Evolutionary conservation across 495 filamentous ascomycete genomes (phyloP), one percentile per base, ranked within the genome.

Genomic region (Penicillium samsonianum): DNA sequence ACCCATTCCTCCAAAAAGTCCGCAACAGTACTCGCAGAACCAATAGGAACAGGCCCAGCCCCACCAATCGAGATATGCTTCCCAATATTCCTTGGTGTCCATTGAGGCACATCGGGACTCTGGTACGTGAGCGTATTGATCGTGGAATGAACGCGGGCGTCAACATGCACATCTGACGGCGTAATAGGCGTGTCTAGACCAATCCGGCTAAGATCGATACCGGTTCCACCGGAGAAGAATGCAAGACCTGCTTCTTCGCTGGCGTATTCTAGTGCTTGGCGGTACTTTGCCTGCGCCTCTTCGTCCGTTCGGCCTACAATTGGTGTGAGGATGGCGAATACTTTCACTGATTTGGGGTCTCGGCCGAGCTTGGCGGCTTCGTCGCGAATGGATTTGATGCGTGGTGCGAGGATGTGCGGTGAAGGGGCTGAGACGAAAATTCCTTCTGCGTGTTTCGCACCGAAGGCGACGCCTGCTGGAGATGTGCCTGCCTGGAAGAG

Each of bases 261-360:
- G 1, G 59, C 73, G 46, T 79, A 70, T 25, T 67, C 55, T 8
- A 68, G 56, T 7, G 65, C 56, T 12, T 76, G 67, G 20, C 69
- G 55, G 53, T 70, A 80, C 53, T 80, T 79, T 10, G 62, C 62
- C 46, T 73, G 58, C 4, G 76, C 76, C 56, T 76, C 73, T 49
- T 74, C 75, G 25, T 76, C 69, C 23, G 73, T 79, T 54, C 68
- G 62, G 16, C 70, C 77, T 14, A 79, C 56, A 35, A 77, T 70
- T 5, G 73, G 53, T n/a, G 62, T 69, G 19, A 80, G 61, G 7
- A 71, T 59, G 5, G 73, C 65, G 16, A 80, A 63, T 11, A 79
- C 65, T 59, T 77, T 77, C 57, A 79, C 58, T 20, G 67, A 69
- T 14, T 52, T 46, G 2, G 72, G 74, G 52, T 74, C 65, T 19